Evolutionary conservation across 257 asterid species (phyloP).

Genomic region (Nicotiana attenuata): DNA sequence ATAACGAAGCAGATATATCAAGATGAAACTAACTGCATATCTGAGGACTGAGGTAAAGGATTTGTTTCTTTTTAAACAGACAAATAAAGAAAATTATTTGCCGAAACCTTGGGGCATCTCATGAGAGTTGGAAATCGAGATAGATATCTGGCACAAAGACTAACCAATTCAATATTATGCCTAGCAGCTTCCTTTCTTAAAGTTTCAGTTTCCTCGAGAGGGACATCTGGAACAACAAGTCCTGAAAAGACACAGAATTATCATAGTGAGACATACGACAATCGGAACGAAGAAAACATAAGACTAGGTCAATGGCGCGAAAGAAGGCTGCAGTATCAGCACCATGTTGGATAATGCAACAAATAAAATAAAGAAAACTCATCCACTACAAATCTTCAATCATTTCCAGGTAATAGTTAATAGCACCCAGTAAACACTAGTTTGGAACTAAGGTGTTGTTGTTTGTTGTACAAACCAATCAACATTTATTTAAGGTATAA

Average conservation of each 20-base stretch:
- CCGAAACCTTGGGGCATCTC: neutral
- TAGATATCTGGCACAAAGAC: slow-evolving; percentile 18
- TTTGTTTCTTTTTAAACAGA: neutral
- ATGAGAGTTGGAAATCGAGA: neutral
- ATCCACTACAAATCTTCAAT: neutral
- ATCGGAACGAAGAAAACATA: neutral
- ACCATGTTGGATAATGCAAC: slow-evolving; percentile 5
- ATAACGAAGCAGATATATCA: neutral
- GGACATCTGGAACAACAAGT: slow-evolving; percentile 87
- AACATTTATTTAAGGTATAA: neutral
- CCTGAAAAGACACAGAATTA: slow-evolving; percentile 38
- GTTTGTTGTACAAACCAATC: neutral
- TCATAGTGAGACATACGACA: neutral
- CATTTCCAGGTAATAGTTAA: neutral
- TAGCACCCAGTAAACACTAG: no score
- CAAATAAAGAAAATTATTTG: neutral
- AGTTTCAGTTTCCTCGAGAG: slow-evolving; percentile 80
- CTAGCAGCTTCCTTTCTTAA: slow-evolving; percentile 72
- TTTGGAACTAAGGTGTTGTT: no score
- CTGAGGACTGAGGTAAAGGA: neutral
- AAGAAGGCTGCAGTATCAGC: neutral
- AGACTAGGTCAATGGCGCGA: neutral
- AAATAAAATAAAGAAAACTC: neutral
- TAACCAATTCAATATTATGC: slow-evolving; percentile 71
- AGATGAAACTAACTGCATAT: neutral